phyloP scores from a whole-genome alignment of 2,329 filamentous ascomycete species.

The Talaromyces sp. region DNA sequence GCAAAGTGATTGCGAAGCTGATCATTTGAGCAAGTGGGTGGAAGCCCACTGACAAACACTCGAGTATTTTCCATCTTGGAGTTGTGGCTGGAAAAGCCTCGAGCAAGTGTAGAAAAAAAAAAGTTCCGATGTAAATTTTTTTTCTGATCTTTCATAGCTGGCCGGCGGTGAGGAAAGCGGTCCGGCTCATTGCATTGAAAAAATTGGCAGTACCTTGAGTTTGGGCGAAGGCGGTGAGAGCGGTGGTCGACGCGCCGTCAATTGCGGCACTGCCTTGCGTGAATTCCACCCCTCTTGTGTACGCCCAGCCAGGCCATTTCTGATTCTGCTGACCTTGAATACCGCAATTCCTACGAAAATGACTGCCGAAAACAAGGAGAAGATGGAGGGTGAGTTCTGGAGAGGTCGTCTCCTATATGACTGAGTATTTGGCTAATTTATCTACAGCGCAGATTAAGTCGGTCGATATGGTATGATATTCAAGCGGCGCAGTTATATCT shows the following conservation, averaged over 20 bases:
- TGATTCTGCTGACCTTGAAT: no score
- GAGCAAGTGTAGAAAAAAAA: conserved; percentile 19
- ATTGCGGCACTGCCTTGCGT: conserved; percentile 9
- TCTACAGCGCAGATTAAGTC: conserved; percentile 89
- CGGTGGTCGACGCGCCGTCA: conserved; percentile 13
- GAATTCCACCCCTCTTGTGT: not conserved
- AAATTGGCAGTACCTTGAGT: conserved; percentile 12
- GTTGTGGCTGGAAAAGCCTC: conserved; percentile 26
- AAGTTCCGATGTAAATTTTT: conserved; percentile 20
- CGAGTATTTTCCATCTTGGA: conserved; percentile 72
- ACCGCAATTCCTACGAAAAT: conserved; percentile 27
- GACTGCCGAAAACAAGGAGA: conserved; percentile 64
- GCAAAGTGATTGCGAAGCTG: conserved; percentile 90
- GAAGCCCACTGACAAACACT: conserved; percentile 73
- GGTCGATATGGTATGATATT: conserved; percentile 82
- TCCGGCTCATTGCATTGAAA: not conserved
- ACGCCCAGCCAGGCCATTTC: not conserved
- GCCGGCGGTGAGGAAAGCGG: conserved; percentile 37
- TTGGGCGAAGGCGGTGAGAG: conserved; percentile 15
- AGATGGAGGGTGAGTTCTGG: conserved; percentile 69
- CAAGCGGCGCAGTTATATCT: not conserved
- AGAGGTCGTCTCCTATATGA: not conserved
- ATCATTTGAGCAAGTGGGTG: conserved; percentile 79
- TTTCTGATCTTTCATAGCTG: conserved; percentile 34
- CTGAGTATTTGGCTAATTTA: conserved; percentile 20